Evolutionary conservation across 1,284 basidiomycete genomes (phyloP).

Genomic region (Rhodotorula sp.): DNA sequence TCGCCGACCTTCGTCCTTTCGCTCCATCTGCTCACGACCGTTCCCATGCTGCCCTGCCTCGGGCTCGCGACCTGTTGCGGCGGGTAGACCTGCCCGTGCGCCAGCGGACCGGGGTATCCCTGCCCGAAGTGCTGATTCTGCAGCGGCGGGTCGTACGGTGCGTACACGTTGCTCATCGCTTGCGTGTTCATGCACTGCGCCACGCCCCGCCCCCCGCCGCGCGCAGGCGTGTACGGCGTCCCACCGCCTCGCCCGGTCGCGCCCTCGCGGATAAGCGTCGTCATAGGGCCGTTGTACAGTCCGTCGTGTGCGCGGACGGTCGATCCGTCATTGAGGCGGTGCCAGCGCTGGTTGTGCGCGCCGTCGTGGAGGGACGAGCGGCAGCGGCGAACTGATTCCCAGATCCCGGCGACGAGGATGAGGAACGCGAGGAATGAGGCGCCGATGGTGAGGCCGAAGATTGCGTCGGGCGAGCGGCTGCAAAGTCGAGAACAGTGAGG

Average conservation of each 20-base stretch:
- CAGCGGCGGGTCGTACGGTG: conserved; percentile 1
- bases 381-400: neutral
- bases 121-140: neutral
- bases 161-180: neutral
- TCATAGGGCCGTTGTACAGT: neutral
- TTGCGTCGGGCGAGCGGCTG: neutral
- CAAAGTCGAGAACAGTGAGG: too few species aligned
- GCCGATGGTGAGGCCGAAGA: neutral
- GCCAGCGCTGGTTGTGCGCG: neutral
- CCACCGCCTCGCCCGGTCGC: neutral
- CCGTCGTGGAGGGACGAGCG: neutral
- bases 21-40: neutral
- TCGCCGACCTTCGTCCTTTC: neutral
- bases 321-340: conserved; percentile 2
- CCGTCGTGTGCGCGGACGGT: neutral
- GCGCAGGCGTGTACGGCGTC: neutral
- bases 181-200: neutral
- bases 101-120: neutral
- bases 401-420: neutral
- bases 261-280: neutral
- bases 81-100: neutral
- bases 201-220: neutral
- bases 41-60: neutral
- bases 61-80: neutral
- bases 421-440: neutral